phyloP scores from a whole-genome alignment of 805 yeast genomes.

The Lipomyces anomalus region DNA sequence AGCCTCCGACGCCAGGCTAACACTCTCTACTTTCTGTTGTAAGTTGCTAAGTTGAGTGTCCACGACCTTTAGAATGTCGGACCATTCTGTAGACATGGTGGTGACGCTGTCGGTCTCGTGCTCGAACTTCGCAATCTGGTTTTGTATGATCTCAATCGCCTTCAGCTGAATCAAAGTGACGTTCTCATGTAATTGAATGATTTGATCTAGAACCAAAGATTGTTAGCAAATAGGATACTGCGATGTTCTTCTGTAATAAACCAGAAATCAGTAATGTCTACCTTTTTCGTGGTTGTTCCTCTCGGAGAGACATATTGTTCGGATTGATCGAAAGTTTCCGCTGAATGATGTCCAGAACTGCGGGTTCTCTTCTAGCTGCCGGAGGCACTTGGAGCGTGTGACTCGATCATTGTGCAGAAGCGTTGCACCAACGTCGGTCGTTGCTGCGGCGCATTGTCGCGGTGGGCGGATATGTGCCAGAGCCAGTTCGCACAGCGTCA shows the following conservation, averaged over 20 bases:
- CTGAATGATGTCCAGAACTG: constrained; percentile 28
- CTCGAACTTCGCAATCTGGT: constrained; percentile 5
- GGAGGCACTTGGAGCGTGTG: constrained; percentile 11
- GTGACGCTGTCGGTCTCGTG: background rate
- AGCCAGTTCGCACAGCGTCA: constrained; percentile 23
- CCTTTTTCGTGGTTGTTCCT: constrained; percentile 15
- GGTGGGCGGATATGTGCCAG: constrained; percentile 18
- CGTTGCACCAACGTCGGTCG: background rate
- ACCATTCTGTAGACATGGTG: constrained; percentile 1
- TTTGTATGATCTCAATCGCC: constrained; percentile 5
- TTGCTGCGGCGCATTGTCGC: constrained; percentile 1
- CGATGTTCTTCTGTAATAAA: background rate
- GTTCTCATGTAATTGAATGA: constrained; percentile 10
- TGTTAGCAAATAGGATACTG: background rate
- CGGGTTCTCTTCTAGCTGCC: constrained; percentile 14
- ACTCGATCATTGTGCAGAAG: background rate
- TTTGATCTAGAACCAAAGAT: constrained; percentile 4
- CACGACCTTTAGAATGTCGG: background rate
- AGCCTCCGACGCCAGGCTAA: background rate
- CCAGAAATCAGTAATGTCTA: background rate
- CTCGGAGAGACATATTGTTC: constrained; percentile 18
- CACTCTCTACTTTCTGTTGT: background rate
- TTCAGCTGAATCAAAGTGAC: constrained; percentile 10
- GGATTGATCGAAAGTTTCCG: constrained; percentile 23
- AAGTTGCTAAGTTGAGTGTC: background rate